Evolutionary conservation across 2,329 filamentous ascomycete genomes (phyloP).

Genomic region (Colletotrichum somersetense): DNA sequence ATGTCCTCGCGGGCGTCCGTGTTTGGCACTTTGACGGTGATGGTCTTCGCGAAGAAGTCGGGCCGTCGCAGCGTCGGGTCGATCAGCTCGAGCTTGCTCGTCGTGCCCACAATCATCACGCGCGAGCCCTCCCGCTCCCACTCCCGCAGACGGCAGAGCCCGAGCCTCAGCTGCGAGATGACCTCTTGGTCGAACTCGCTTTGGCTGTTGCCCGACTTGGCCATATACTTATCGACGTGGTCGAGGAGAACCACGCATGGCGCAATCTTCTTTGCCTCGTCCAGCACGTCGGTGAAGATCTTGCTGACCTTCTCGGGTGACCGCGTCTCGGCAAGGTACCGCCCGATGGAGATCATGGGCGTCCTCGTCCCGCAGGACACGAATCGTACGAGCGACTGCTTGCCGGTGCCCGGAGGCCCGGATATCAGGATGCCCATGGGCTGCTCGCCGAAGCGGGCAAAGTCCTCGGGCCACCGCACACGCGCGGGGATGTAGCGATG

Average conservation of each 20-base stretch:
- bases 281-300: conserved; percentile 60
- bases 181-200: conserved; percentile 92
- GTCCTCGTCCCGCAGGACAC: conserved; percentile 79
- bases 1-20: conserved; percentile 83
- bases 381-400: conserved; percentile 81
- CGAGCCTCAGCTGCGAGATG: conserved; percentile 83
- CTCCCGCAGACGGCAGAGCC: conserved; percentile 84
- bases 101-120: conserved; percentile 91
- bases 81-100: conserved; percentile 87
- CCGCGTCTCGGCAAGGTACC: conserved; percentile 51
- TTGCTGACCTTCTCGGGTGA: conserved; percentile 54
- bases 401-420: conserved; percentile 84
- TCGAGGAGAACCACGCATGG: conserved; percentile 94
- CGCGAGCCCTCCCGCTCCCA: conserved; percentile 78
- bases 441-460: conserved; percentile 28
- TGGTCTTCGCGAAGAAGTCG: conserved; percentile 84
- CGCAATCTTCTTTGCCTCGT: conserved; percentile 86
- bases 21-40: conserved; percentile 90
- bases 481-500: conserved; percentile 32
- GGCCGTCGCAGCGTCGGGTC: conserved; percentile 81
- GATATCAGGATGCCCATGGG: conserved; percentile 81
- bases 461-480: conserved; percentile 24
- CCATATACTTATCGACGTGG: conserved; percentile 86
- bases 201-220: conserved; percentile 85
- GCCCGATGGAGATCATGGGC: conserved; percentile 73